phyloP scores from a whole-genome alignment of 1,139 yeast species.

The Yamadazyma atlantica region DNA sequence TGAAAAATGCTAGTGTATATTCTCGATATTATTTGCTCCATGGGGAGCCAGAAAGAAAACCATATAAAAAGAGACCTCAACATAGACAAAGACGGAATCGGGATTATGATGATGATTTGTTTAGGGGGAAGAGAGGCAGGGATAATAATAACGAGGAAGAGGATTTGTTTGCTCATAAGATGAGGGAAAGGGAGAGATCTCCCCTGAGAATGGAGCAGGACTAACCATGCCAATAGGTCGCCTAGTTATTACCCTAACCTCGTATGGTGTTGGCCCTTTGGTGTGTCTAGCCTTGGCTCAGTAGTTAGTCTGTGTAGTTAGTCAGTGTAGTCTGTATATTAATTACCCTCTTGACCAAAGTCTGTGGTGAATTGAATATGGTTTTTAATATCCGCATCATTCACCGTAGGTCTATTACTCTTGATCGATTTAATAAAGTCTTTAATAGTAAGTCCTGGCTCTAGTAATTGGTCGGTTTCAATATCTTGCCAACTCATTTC shows the following conservation, averaged over 20 bases:
- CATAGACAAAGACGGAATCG: slow-evolving; percentile 10
- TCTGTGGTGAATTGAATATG: slow-evolving; percentile 90
- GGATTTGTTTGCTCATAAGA: slow-evolving; percentile 39
- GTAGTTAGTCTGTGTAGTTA: too few relatives aligned
- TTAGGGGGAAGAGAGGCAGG: slow-evolving; percentile 21
- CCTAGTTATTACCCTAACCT: too few relatives aligned
- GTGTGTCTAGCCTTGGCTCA: too few relatives aligned
- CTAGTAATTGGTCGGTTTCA: slow-evolving; percentile 82
- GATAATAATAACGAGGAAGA: slow-evolving; percentile 27
- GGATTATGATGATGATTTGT: slow-evolving; percentile 31
- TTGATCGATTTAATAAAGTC: slow-evolving; percentile 93
- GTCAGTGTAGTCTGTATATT: too few relatives aligned
- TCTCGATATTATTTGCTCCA: slow-evolving; percentile 69
- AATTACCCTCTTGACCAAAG: slow-evolving; percentile 96
- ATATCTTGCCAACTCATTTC: slow-evolving; percentile 96
- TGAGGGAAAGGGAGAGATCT: slow-evolving; percentile 13
- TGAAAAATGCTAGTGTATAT: slow-evolving; percentile 55
- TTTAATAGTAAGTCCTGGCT: slow-evolving; percentile 85
- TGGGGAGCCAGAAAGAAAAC: slow-evolving; percentile 68
- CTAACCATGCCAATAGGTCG: too few relatives aligned
- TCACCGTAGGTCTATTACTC: slow-evolving; percentile 93
- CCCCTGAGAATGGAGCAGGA: slow-evolving; percentile 14
- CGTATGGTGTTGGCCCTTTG: too few relatives aligned
- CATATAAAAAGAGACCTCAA: slow-evolving; percentile 15
- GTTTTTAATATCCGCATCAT: slow-evolving; percentile 73